Evolutionary conservation across 2,329 filamentous ascomycete species (phyloP).

Genomic region (Ophioceras dolichostomum): DNA sequence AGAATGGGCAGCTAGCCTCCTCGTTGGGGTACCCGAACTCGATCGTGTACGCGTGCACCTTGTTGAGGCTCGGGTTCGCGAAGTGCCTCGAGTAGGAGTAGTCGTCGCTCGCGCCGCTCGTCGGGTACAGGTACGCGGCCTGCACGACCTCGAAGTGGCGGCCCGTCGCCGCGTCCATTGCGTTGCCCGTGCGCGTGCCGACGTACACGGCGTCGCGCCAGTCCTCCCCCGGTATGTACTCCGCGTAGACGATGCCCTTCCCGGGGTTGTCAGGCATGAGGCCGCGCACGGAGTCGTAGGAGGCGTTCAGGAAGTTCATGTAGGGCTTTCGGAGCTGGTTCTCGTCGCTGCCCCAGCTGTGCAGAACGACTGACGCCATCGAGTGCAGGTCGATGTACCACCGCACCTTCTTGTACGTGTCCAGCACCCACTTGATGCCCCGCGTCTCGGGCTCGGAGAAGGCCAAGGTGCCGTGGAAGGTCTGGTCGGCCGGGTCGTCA

Average conservation of each 20-base stretch:
- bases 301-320: conserved; percentile 39
- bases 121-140: conserved; percentile 30
- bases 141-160: conserved; percentile 24
- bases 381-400: conserved; percentile 51
- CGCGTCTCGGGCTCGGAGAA: conserved; percentile 45
- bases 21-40: conserved; percentile 32
- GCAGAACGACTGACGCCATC: conserved; percentile 36
- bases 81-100: conserved; percentile 33
- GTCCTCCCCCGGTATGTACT: conserved; percentile 29
- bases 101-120: conserved; percentile 31
- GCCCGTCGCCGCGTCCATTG: conserved; percentile 17
- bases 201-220: conserved; percentile 16
- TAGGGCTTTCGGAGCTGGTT: conserved; percentile 28
- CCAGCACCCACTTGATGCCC: conserved; percentile 39
- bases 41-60: conserved; percentile 28
- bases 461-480: conserved; percentile 36
- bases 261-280: conserved; percentile 12
- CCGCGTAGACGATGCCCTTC: conserved; percentile 26
- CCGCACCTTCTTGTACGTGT: conserved; percentile 33
- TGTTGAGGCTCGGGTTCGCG: conserved; percentile 17
- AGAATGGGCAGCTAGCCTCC: conserved; percentile 26
- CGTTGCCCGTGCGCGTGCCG: background rate
- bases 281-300: conserved; percentile 24
- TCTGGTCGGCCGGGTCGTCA: conserved; percentile 25
- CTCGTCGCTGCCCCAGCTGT: conserved; percentile 45